phyloP scores from a whole-genome alignment of 73 alveolate species.

The Paramecium pentaurelia region DNA sequence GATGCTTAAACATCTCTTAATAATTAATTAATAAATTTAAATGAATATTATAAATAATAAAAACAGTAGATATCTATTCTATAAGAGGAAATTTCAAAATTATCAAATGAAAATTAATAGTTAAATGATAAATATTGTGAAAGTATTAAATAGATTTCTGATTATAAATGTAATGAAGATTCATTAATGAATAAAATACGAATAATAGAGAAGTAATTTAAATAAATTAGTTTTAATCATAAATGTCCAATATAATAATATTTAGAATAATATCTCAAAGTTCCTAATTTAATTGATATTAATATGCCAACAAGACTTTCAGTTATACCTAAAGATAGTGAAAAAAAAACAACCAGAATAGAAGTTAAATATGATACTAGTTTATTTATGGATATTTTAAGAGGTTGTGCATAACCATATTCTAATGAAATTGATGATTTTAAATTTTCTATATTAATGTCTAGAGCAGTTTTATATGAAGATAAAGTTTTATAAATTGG shows the following conservation, averaged over 20 bases:
- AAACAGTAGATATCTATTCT: background rate
- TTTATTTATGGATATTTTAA: background rate
- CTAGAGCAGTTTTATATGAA: background rate
- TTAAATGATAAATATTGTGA: background rate
- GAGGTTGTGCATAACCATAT: background rate
- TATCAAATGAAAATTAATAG: background rate
- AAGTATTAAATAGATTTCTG: background rate
- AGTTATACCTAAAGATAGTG: background rate
- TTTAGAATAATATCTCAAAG: background rate
- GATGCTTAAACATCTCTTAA: background rate
- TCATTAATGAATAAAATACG: background rate
- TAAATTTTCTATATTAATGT: background rate
- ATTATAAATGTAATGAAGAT: background rate
- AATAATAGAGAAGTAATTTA: background rate
- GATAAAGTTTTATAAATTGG: background rate
- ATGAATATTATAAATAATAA: background rate
- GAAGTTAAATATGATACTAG: background rate
- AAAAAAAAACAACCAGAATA: background rate
- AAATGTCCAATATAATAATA: background rate
- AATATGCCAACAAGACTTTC: background rate
- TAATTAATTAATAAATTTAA: background rate
- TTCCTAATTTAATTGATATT: background rate
- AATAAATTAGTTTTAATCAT: background rate
- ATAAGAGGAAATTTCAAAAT: background rate
- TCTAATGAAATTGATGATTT: conserved; percentile 23